phyloP scores from a whole-genome alignment of 139 green algal genomes.

The Spirogloea muscicola region DNA sequence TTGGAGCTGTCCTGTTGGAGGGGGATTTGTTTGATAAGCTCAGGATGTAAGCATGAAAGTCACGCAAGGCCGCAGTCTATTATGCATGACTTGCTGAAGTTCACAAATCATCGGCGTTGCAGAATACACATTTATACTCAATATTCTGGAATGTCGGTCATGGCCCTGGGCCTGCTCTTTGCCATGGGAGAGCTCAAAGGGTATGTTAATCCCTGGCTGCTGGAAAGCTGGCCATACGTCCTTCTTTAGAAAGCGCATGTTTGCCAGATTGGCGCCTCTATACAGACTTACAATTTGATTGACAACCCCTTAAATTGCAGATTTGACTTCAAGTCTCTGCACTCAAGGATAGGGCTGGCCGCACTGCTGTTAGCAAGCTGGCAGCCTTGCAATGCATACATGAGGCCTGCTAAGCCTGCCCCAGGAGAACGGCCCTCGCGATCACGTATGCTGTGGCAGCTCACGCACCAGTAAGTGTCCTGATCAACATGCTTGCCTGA shows the following conservation, averaged over 20 bases:
- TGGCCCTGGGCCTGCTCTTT: slow-evolving; percentile 29
- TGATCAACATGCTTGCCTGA: background rate
- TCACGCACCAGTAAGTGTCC: slow-evolving; percentile 28
- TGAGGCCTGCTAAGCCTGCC: slow-evolving; percentile 22
- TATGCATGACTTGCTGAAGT: background rate
- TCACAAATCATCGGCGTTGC: background rate
- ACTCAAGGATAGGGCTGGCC: slow-evolving; percentile 35
- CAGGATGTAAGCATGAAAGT: too few species aligned
- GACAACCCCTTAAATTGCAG: background rate
- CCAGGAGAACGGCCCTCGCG: slow-evolving; percentile 6
- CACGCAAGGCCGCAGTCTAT: background rate
- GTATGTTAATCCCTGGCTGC: too few species aligned
- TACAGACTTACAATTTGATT: background rate
- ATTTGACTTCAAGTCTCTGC: slow-evolving; percentile 26
- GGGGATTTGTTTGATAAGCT: too few species aligned
- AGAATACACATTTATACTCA: slow-evolving; percentile 40
- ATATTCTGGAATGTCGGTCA: background rate
- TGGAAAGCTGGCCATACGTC: too few species aligned
- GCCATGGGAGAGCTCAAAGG: slow-evolving; percentile 30
- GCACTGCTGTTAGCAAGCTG: slow-evolving; percentile 8
- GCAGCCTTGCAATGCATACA: slow-evolving; percentile 43
- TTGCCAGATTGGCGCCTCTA: background rate
- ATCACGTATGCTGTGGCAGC: slow-evolving; percentile 37
- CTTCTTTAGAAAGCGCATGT: background rate
- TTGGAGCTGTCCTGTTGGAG: too few species aligned